These are phyloP conservation scores for Chalara sp. DNA, from an alignment of 2,329 filamentous ascomycete genomes.

Conservation along the genomic window DNA sequence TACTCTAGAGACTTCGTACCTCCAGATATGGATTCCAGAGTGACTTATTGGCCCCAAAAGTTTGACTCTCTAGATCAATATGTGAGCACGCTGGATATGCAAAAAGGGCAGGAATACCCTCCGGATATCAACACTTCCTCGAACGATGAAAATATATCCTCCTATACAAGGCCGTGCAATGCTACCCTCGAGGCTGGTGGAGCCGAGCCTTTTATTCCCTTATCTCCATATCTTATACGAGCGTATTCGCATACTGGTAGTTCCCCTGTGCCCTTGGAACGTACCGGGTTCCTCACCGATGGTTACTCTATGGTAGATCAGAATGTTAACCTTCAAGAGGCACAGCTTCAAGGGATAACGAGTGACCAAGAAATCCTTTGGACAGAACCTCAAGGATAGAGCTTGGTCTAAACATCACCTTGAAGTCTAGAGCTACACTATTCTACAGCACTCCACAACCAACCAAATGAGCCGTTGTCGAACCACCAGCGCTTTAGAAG, in stretches of 20 bases:
- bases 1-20: slow-evolving; percentile 1
- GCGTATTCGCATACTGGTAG: slow-evolving; percentile 16
- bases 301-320: slow-evolving; percentile 1
- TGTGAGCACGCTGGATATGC: slow-evolving; percentile 5
- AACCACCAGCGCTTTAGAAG: too few relatives aligned
- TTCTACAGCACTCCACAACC: too few relatives aligned
- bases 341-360: neutral
- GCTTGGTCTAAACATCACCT: too few relatives aligned
- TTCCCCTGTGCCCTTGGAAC: neutral
- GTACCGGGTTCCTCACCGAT: neutral
- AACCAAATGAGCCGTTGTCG: too few relatives aligned
- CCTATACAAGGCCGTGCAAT: neutral
- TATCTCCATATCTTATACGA: slow-evolving; percentile 4
- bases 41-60: neutral
- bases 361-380: neutral
- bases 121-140: neutral
- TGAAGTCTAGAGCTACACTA: too few relatives aligned
- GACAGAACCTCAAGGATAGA: too few relatives aligned
- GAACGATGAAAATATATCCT: neutral
- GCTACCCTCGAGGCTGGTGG: neutral
- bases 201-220: slow-evolving; percentile 4
- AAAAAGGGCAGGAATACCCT: neutral
- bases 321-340: neutral
- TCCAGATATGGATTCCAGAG: neutral
- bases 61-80: slow-evolving; percentile 8